These are phyloP conservation scores for Pleurostoma richardsiae DNA, from an alignment of 2,329 filamentous ascomycete species.

Conservation along the genomic window DNA sequence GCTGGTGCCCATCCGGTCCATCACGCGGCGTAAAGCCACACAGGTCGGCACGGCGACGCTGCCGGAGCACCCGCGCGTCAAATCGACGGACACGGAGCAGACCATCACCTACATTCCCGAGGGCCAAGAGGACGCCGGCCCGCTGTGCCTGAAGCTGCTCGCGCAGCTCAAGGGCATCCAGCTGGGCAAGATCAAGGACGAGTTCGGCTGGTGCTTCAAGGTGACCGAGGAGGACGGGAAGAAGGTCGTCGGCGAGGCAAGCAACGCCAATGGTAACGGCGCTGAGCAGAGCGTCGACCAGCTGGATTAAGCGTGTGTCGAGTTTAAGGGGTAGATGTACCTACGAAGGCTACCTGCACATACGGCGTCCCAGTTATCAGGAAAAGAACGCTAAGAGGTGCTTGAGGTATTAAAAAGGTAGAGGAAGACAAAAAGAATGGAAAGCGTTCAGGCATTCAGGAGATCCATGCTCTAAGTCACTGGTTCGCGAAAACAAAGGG, in stretches of 20 bases:
- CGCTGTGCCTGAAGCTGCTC: constrained; percentile 67
- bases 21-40: constrained; percentile 58
- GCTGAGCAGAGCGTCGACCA: constrained; percentile 22
- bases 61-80: constrained; percentile 30
- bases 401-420: no score
- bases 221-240: constrained; percentile 40
- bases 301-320: constrained; percentile 20
- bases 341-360: no score
- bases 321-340: no score
- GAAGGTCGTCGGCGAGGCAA: constrained; percentile 26
- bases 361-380: no score
- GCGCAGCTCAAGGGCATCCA: constrained; percentile 80
- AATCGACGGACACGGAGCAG: constrained; percentile 34
- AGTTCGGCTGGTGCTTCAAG: constrained; percentile 64
- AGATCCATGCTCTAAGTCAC: no score
- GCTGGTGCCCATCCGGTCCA: constrained; percentile 86
- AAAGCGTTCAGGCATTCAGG: no score
- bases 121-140: constrained; percentile 63
- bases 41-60: constrained; percentile 30
- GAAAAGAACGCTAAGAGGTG: no score
- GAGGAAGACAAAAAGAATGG: no score
- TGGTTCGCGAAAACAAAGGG: no score
- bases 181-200: constrained; percentile 71
- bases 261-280: constrained; percentile 15
- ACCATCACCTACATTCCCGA: constrained; percentile 51